A percentile compares a stretch with the other conserved stretches of the same genome.
phyloP scores from a whole-genome alignment of 148 eudicot genomes.

The Gaultheria prostrata region DNA sequence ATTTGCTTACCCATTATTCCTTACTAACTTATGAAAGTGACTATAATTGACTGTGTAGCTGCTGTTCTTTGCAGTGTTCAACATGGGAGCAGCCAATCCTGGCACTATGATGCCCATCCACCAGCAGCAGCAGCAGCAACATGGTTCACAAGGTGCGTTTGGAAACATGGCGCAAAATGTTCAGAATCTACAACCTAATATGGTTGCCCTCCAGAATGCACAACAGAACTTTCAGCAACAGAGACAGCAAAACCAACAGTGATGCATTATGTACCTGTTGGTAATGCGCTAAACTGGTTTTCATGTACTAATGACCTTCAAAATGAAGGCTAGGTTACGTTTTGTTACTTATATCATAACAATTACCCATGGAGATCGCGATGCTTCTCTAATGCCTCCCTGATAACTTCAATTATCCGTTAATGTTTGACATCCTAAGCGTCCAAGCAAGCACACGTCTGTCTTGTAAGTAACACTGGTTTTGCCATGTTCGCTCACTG shows the following conservation, averaged over 20 bases:
- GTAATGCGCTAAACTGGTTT: background rate
- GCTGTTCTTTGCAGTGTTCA: conserved; percentile 51
- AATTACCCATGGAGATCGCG: background rate
- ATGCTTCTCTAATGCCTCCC: background rate
- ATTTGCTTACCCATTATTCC: background rate
- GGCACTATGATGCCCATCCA: conserved; percentile 77
- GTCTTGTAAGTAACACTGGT: background rate
- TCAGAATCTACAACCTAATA: conserved; percentile 68
- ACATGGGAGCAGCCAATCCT: conserved; percentile 67
- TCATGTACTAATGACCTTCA: background rate
- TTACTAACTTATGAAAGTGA: background rate
- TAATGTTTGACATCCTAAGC: background rate
- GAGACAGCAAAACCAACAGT: conserved; percentile 78
- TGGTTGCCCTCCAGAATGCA: conserved; percentile 61
- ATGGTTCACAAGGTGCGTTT: conserved; percentile 59
- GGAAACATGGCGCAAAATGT: conserved; percentile 67
- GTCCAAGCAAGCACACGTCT: background rate
- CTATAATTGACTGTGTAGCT: background rate
- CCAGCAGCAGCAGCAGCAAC: conserved; percentile 57
- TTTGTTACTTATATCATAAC: background rate
- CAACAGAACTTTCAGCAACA: conserved; percentile 80
- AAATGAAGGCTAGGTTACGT: background rate
- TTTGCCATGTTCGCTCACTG: background rate
- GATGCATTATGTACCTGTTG: conserved; percentile 1
- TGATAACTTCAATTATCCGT: background rate